Evolutionary conservation across 1,284 basidiomycete species (phyloP), one percentile per base, ranked within the genome.

Genomic region (Leccinum subfulvum): DNA sequence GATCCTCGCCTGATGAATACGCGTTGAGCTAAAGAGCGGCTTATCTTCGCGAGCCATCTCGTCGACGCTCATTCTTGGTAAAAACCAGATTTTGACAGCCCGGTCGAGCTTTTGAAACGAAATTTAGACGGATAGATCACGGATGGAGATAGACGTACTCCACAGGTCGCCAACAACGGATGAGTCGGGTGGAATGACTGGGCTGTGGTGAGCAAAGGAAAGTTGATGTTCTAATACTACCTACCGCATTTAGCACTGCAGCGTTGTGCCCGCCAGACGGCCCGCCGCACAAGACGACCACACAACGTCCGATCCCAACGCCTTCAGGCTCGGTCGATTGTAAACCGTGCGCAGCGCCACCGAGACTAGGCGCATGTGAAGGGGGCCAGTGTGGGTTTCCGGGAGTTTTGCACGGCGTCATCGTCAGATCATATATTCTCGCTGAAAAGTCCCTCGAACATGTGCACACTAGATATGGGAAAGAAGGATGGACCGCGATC

Each of bases 161-260:
- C 90, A 68, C 88, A 87, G 9, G 90, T 92, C 14, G 89, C 89
- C 62, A 92, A 80, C 16, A 91, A 65, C 16, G 88, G 86, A 59
- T 81, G 74, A 5, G 74, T 73, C 0, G 82, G 80, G 72, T 92
- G 88, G 71, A 90, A 91, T 23, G 85, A 83, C 89, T 90, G 57
- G 47, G 26, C 10, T 52, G 9, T 21, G 28, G 37, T 71, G 53
- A 69, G 65, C 52, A 52, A 59, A 49, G 49, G 55, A 2, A 26
- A 35, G n/a, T 39, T 59, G 8, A 21, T 57, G 26, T 51, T 52
- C 1, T 9, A 56, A 58, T 14, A 41, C 44, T 11, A 71, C 84
- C 67, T 69, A 89, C 90, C 23, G 88, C 87, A 62, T 79, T 80
- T 3, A 89, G 72, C 10, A 91, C 88, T 37, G 87, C 85, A 57